phyloP scores from a whole-genome alignment of 345 rosid genomes.

The Viola odorata region DNA sequence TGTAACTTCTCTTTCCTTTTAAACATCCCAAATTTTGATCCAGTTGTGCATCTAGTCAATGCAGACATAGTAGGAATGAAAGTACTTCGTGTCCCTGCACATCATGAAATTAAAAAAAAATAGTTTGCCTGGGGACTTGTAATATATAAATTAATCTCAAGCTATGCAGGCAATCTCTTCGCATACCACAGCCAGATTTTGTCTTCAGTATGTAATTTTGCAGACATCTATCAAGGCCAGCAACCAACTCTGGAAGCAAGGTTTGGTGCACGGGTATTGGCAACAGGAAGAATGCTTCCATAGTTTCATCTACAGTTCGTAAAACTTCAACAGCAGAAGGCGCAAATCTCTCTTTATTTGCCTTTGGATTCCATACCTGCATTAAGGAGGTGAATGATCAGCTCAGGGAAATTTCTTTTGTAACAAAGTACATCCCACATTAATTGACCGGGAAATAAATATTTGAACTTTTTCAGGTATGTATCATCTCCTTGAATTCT shows the following conservation, averaged over 20 bases:
- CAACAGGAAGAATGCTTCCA: conserved; percentile 86
- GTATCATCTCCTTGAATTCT: not conserved
- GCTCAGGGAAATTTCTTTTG: not conserved
- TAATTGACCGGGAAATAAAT: not conserved
- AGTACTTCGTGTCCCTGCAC: conserved; percentile 60
- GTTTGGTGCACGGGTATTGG: conserved; percentile 91
- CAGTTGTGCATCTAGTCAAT: conserved; percentile 68
- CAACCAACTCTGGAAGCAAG: conserved; percentile 71
- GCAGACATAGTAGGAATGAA: conserved; percentile 72
- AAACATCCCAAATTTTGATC: conserved; percentile 68
- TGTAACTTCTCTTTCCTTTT: conserved; percentile 67
- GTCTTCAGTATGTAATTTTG: conserved; percentile 43
- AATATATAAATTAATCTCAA: not conserved
- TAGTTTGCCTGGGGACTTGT: not conserved
- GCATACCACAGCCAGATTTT: conserved; percentile 87
- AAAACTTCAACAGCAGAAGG: conserved; percentile 76
- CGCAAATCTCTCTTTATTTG: conserved; percentile 66
- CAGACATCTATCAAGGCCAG: conserved; percentile 77
- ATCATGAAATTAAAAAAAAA: conserved; percentile 1
- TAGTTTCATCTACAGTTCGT: conserved; percentile 74
- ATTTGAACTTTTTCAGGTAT: not conserved
- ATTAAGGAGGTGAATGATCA: not conserved
- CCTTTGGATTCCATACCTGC: conserved; percentile 73
- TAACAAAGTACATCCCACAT: not conserved
- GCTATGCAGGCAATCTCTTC: conserved; percentile 4